Conservation (phyloP, 2,329 filamentous ascomycete species). For the Madurella fahalii region DNA sequence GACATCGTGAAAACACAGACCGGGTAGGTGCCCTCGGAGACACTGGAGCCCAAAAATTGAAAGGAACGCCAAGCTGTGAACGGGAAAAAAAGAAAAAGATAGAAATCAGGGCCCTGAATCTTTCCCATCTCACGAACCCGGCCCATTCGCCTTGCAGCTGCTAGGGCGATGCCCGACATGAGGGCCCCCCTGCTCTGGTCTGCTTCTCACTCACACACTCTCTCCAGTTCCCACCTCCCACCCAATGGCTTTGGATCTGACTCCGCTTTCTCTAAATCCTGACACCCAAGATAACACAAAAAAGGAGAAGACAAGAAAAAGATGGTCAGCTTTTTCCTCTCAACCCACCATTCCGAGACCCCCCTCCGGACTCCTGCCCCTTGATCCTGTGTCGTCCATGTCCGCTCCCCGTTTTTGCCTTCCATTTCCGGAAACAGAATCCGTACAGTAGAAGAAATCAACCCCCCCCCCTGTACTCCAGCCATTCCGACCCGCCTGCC, state of each 20-base stretch:
- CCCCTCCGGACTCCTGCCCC: background rate
- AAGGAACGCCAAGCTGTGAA: background rate
- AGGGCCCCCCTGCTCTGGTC: background rate
- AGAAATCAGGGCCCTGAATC: background rate
- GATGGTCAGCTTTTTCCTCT: background rate
- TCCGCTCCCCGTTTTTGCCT: background rate
- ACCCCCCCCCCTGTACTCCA: background rate
- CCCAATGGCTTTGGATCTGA: background rate
- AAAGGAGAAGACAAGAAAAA: background rate
- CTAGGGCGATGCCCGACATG: background rate
- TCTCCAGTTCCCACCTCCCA: background rate
- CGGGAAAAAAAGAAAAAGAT: background rate
- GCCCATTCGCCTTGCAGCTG: background rate
- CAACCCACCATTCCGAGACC: background rate
- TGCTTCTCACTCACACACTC: background rate
- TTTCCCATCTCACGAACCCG: background rate
- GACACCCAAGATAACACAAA: background rate
- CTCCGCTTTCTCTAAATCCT: conserved; percentile 2
- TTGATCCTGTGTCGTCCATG: background rate
- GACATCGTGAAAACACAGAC: background rate
- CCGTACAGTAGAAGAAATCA: background rate
- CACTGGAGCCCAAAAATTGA: background rate
- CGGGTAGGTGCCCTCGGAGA: background rate
- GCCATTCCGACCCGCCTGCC: background rate
- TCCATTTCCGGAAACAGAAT: background rate